Conservation (phyloP, 1,284 basidiomycete species). For the Mixia osmundae region DNA sequence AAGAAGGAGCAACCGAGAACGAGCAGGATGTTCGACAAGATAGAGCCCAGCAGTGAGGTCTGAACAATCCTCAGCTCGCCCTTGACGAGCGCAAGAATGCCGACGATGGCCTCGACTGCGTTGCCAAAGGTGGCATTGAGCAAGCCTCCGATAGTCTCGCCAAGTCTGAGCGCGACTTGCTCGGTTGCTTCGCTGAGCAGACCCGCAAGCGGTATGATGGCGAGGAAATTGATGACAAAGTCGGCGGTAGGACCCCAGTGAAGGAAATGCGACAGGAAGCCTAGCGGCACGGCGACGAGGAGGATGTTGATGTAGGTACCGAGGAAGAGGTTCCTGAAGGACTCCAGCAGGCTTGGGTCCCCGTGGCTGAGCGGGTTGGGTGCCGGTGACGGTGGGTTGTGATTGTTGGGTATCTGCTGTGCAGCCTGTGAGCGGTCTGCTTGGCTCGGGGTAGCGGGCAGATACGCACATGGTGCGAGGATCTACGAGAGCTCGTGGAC, state of each 20-base stretch:
- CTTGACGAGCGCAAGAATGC: conserved; percentile 36
- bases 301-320: conserved; percentile 52
- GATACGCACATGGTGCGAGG: no score
- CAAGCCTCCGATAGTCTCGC: conserved; percentile 8
- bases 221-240: conserved; percentile 61
- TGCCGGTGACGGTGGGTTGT: no score
- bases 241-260: conserved; percentile 42
- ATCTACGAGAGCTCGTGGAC: no score
- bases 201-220: conserved; percentile 54
- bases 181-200: conserved; percentile 68
- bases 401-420: no score
- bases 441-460: no score
- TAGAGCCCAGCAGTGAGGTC: conserved; percentile 34
- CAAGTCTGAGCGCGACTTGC: conserved; percentile 36
- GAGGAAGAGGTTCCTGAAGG: conserved; percentile 42
- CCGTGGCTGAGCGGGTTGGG: no score
- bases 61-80: conserved; percentile 64
- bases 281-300: conserved; percentile 49
- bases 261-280: conserved; percentile 33
- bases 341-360: conserved; percentile 22
- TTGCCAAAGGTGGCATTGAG: conserved; percentile 21
- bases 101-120: conserved; percentile 24
- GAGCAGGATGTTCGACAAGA: conserved; percentile 42
- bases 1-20: conserved; percentile 65
- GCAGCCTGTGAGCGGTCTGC: no score